Evolutionary conservation across 2,329 filamentous ascomycete species (phyloP).

Genomic region (Rutstroemia sp.): DNA sequence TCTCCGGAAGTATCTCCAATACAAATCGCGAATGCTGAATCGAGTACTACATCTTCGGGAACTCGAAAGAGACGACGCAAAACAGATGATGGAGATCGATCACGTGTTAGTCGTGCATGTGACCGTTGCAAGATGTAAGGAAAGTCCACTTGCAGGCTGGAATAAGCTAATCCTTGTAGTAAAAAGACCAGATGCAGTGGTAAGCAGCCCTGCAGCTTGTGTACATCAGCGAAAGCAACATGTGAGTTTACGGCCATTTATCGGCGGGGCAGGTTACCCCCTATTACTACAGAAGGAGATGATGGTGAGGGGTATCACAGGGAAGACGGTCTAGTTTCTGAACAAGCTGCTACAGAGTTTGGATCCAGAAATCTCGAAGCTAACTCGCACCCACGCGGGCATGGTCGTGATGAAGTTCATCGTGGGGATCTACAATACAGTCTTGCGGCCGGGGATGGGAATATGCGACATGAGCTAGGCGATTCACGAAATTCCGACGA

Average conservation of each 20-base stretch:
- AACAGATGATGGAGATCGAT: slow-evolving; percentile 14
- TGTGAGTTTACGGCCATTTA: slow-evolving; percentile 46
- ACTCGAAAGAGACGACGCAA: slow-evolving; percentile 12
- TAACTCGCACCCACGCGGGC: too few species aligned
- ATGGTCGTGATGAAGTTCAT: too few species aligned
- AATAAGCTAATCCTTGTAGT: slow-evolving; percentile 14
- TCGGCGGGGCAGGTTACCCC: slow-evolving; percentile 37
- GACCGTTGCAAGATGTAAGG: slow-evolving; percentile 41
- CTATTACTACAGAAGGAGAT: slow-evolving; percentile 20
- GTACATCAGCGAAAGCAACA: slow-evolving; percentile 14
- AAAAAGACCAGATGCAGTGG: slow-evolving; percentile 36
- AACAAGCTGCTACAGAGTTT: neutral
- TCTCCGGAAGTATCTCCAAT: neutral
- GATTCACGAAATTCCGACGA: too few species aligned
- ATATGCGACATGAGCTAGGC: too few species aligned
- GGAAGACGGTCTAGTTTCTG: neutral
- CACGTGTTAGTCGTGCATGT: slow-evolving; percentile 38
- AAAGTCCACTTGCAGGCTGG: too few species aligned
- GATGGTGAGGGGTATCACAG: neutral
- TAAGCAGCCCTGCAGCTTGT: slow-evolving; percentile 33
- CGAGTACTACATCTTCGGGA: neutral
- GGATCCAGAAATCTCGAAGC: neutral
- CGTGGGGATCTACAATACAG: too few species aligned
- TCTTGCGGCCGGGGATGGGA: too few species aligned
- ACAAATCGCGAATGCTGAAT: neutral